phyloP scores from a whole-genome alignment of 805 yeast species.

The Zygosaccharomyces bisporus region DNA sequence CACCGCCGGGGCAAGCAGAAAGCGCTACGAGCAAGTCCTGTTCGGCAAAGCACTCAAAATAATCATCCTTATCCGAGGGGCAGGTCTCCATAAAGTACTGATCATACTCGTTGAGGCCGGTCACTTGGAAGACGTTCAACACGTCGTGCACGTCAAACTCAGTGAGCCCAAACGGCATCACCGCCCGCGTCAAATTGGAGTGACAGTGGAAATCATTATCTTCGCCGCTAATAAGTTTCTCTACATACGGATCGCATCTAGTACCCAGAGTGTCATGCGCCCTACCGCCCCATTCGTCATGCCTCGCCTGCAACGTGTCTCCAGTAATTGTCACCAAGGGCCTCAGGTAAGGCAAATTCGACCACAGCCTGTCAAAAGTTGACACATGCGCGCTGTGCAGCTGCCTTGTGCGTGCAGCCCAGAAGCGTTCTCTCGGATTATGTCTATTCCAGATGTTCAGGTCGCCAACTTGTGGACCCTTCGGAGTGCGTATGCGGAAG shows the following conservation, averaged over 20 bases:
- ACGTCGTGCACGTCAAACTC: slow-evolving; percentile 69
- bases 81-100: slow-evolving; percentile 69
- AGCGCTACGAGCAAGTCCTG: slow-evolving; percentile 60
- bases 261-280: slow-evolving; percentile 66
- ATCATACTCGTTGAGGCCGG: slow-evolving; percentile 61
- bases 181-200: slow-evolving; percentile 57
- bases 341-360: slow-evolving; percentile 59
- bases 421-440: slow-evolving; percentile 60
- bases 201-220: slow-evolving; percentile 67
- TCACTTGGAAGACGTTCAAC: slow-evolving; percentile 63
- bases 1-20: slow-evolving; percentile 70
- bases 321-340: slow-evolving; percentile 62
- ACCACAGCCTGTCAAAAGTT: slow-evolving; percentile 60
- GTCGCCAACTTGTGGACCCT: slow-evolving; percentile 71
- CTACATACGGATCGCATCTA: slow-evolving; percentile 67
- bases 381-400: slow-evolving; percentile 53
- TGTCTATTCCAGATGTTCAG: slow-evolving; percentile 60
- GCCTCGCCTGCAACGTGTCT: slow-evolving; percentile 55
- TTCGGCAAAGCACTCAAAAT: slow-evolving; percentile 65
- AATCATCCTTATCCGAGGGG: slow-evolving; percentile 57
- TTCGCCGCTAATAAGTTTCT: slow-evolving; percentile 57
- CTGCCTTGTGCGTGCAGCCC: slow-evolving; percentile 70
- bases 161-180: slow-evolving; percentile 56
- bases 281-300: slow-evolving; percentile 63
- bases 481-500: slow-evolving; percentile 58